Evolutionary conservation across 179 eudicot genomes (phyloP).

Genomic region (Patellifolia procumbens): DNA sequence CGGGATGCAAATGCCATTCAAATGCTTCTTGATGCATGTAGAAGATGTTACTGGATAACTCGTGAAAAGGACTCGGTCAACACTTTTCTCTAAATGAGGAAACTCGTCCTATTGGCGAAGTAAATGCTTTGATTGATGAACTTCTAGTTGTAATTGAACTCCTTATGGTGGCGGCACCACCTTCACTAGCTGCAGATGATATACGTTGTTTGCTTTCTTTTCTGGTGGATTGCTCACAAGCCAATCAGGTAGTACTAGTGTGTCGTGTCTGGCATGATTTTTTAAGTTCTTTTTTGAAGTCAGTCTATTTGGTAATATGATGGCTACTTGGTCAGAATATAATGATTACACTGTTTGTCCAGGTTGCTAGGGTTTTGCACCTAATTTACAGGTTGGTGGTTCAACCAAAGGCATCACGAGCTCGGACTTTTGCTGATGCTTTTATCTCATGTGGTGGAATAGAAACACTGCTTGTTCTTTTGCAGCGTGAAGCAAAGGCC

Average conservation of each 20-base stretch:
- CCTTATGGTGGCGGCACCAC: constrained; percentile 79
- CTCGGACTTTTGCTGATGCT: constrained; percentile 86
- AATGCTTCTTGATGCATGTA: constrained; percentile 97
- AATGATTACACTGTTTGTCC: constrained; percentile 34
- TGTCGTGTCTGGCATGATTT: neutral
- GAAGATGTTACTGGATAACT: constrained; percentile 91
- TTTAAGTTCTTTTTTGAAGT: neutral
- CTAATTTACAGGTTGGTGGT: constrained; percentile 92
- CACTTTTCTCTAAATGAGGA: constrained; percentile 59
- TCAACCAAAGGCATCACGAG: constrained; percentile 91
- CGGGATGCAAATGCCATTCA: constrained; percentile 98
- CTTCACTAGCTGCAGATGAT: constrained; percentile 80
- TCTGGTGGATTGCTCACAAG: constrained; percentile 94
- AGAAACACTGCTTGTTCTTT: constrained; percentile 93
- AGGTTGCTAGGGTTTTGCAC: constrained; percentile 96
- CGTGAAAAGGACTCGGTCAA: constrained; percentile 81
- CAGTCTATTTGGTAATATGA: constrained; percentile 13
- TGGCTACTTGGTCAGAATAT: constrained; percentile 7
- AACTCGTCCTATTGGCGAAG: constrained; percentile 87
- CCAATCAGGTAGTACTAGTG: constrained; percentile 72
- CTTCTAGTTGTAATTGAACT: constrained; percentile 91
- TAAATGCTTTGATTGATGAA: constrained; percentile 96
- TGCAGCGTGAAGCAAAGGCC: constrained; percentile 90
- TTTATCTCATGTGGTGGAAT: constrained; percentile 92
- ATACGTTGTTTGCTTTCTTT: constrained; percentile 84